These are phyloP conservation scores for Cytospora schulzeri DNA, from an alignment of 2,329 filamentous ascomycete genomes.

Conservation along the genomic window DNA sequence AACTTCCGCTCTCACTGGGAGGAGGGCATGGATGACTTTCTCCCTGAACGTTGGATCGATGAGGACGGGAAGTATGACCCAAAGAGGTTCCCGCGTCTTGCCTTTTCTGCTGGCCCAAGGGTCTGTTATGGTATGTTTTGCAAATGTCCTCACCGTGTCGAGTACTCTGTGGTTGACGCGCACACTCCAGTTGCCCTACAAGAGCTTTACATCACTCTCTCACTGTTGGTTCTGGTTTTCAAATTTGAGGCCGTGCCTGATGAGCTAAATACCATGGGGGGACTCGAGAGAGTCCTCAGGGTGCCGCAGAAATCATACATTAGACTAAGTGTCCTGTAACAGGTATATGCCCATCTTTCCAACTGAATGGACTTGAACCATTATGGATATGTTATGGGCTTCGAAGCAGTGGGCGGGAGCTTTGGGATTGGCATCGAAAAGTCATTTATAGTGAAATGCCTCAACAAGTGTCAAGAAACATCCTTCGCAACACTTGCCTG, in stretches of 20 bases:
- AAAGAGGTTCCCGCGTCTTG: neutral
- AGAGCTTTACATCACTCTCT: neutral
- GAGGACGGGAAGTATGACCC: neutral
- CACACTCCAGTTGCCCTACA: neutral
- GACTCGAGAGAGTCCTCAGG: neutral
- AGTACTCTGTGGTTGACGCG: neutral
- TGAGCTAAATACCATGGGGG: neutral
- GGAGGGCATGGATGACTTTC: neutral
- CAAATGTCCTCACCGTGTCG: neutral
- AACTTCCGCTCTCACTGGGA: neutral
- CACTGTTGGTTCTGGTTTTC: neutral
- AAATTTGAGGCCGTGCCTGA: neutral
- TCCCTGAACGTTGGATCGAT: neutral
- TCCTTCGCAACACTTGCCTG: too few species aligned
- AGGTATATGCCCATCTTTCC: too few species aligned
- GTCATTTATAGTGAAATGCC: too few species aligned
- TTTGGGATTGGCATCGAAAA: too few species aligned
- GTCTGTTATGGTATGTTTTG: neutral
- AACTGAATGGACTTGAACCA: neutral
- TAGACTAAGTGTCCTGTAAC: neutral
- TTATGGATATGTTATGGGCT: neutral
- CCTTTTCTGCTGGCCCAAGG: constrained; percentile 1
- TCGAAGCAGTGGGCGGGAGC: too few species aligned
- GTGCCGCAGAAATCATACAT: neutral
- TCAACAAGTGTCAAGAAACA: too few species aligned